These are phyloP conservation scores for Trichoderma gracile DNA, from an alignment of 2,329 filamentous ascomycete genomes.

Conservation along the genomic window DNA sequence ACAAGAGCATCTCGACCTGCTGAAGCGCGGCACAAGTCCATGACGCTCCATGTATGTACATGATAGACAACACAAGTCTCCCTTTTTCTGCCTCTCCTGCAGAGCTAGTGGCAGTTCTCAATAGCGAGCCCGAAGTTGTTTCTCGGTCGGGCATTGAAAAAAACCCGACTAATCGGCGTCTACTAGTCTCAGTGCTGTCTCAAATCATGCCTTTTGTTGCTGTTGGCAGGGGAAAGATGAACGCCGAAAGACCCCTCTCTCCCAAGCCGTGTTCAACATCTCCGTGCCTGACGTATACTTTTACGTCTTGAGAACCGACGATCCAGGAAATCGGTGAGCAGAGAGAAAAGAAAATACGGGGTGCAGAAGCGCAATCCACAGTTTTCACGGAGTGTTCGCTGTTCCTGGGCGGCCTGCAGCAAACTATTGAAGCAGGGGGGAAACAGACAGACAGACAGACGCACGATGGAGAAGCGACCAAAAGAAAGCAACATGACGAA, in stretches of 20 bases:
- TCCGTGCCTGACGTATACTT: too few species aligned
- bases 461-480: not conserved
- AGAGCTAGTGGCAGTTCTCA: too few species aligned
- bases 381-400: not conserved
- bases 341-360: not conserved
- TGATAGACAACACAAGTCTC: not conserved
- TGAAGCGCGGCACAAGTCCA: not conserved
- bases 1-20: conserved; percentile 12
- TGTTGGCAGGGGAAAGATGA: too few species aligned
- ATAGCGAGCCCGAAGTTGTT: too few species aligned
- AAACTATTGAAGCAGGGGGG: conserved; percentile 16
- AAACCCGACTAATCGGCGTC: conserved; percentile 13
- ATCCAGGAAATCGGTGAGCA: not conserved
- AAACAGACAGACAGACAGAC: not conserved
- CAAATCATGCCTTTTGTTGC: not conserved
- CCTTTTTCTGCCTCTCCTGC: not conserved
- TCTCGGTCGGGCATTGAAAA: conserved; percentile 6
- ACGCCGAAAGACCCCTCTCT: too few species aligned
- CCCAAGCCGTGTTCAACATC: too few species aligned
- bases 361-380: not conserved
- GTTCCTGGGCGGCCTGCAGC: not conserved
- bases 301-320: not conserved
- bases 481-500: not conserved
- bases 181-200: conserved; percentile 12
- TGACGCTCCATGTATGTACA: not conserved